Conservation (phyloP, 2,329 filamentous ascomycete species). For the Hymenoscyphus repandus region DNA sequence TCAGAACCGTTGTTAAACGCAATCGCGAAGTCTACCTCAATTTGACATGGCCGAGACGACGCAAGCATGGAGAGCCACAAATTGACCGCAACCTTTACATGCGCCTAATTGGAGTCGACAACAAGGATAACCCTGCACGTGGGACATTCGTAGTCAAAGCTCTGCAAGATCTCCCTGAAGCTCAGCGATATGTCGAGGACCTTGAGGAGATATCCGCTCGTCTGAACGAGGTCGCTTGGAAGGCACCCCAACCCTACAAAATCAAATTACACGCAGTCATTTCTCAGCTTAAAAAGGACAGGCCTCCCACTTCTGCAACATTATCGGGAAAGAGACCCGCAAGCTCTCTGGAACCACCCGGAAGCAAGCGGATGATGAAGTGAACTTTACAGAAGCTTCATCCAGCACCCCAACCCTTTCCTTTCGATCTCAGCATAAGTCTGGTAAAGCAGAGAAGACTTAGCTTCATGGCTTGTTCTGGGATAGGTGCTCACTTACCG, state of each 20-base stretch:
- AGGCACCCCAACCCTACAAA: conserved; percentile 19
- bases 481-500: too few species aligned
- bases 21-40: conserved; percentile 24
- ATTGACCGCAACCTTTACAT: conserved; percentile 27
- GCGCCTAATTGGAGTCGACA: conserved; percentile 23
- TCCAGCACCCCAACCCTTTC: not conserved
- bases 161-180: conserved; percentile 25
- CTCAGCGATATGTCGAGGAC: conserved; percentile 17
- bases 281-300: conserved; percentile 16
- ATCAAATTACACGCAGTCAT: conserved; percentile 20
- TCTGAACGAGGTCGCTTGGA: conserved; percentile 17
- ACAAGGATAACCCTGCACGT: conserved; percentile 13
- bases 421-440: too few species aligned
- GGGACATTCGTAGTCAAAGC: conserved; percentile 24
- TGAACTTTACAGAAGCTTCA: conserved; percentile 8
- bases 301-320: not conserved
- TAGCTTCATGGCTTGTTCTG: too few species aligned
- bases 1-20: conserved; percentile 22
- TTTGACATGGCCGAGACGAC: conserved; percentile 17
- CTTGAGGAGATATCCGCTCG: conserved; percentile 17
- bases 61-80: conserved; percentile 20
- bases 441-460: too few species aligned
- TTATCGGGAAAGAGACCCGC: conserved; percentile 22
- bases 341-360: conserved; percentile 20
- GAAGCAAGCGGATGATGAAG: conserved; percentile 24